These are phyloP conservation scores for Hawksworthiomyces lignivorus DNA, from an alignment of 2,329 filamentous ascomycete genomes.

Conservation along the genomic window DNA sequence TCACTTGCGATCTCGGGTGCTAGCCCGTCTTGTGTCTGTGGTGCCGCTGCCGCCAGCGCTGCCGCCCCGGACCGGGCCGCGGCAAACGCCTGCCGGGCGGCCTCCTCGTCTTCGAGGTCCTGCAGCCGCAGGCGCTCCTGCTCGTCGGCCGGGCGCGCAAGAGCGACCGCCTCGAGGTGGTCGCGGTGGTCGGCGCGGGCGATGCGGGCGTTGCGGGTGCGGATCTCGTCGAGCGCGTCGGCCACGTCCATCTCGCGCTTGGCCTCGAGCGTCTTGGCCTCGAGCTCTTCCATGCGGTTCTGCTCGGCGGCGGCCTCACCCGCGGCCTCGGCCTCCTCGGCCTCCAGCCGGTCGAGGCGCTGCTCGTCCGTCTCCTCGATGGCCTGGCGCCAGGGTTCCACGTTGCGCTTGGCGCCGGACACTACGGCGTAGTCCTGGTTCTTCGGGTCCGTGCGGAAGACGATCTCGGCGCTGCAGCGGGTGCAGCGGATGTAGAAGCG, in stretches of 20 bases:
- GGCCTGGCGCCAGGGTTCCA: conserved; percentile 75
- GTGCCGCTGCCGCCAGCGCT: conserved; percentile 31
- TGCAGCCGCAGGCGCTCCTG: conserved; percentile 57
- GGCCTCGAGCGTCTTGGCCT: conserved; percentile 87
- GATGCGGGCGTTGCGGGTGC: conserved; percentile 81
- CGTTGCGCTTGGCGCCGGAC: conserved; percentile 81
- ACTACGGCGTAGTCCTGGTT: conserved; percentile 74
- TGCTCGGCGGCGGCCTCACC: conserved; percentile 47
- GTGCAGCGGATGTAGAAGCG: conserved; percentile 90
- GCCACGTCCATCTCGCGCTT: conserved; percentile 95
- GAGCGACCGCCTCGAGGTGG: conserved; percentile 47
- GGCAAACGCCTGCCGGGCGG: conserved; percentile 70
- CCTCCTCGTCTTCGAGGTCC: conserved; percentile 77
- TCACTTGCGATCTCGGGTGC: conserved; percentile 23
- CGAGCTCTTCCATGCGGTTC: conserved; percentile 91
- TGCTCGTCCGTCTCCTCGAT: conserved; percentile 79
- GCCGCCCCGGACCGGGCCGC: conserved; percentile 44
- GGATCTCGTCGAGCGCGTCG: conserved; percentile 90
- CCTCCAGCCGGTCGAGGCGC: conserved; percentile 73
- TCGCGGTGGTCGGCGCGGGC: conserved; percentile 67
- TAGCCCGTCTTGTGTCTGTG: conserved; percentile 14
- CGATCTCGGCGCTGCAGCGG: conserved; percentile 77
- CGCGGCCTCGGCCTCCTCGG: conserved; percentile 56
- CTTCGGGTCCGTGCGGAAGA: conserved; percentile 90
- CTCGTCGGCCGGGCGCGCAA: conserved; percentile 46